Evolutionary conservation across 2,329 filamentous ascomycete genomes (phyloP).

Genomic region (Thielaviopsis punctulata): DNA sequence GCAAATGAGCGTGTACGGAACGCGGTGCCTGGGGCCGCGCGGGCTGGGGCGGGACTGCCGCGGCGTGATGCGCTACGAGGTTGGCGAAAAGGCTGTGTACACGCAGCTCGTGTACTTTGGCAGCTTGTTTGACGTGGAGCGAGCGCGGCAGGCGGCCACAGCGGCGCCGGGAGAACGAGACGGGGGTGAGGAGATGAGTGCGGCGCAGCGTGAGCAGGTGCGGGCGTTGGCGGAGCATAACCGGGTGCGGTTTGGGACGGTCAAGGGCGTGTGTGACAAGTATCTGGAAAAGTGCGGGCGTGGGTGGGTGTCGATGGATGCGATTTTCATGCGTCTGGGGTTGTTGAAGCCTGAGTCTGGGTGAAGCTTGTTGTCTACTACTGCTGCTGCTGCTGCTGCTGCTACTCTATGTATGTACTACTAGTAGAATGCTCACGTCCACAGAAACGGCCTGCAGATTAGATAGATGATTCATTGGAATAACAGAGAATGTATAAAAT

Average conservation of each 20-base stretch:
- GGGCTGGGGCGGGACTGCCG: slow-evolving; percentile 71
- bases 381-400: neutral
- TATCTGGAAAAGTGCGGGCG: slow-evolving; percentile 81
- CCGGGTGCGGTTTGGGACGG: slow-evolving; percentile 55
- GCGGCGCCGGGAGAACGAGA: slow-evolving; percentile 14
- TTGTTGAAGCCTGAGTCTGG: slow-evolving; percentile 20
- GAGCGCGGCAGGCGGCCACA: slow-evolving; percentile 40
- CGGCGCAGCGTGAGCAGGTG: slow-evolving; percentile 46
- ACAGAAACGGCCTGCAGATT: too few relatives aligned
- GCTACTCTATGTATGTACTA: neutral
- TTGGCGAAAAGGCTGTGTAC: slow-evolving; percentile 76
- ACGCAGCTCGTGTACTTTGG: slow-evolving; percentile 87
- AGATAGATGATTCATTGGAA: neutral
- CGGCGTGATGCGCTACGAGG: slow-evolving; percentile 78
- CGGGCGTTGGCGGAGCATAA: slow-evolving; percentile 67
- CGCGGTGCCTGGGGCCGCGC: slow-evolving; percentile 72
- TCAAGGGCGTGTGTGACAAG: slow-evolving; percentile 60
- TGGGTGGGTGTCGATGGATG: slow-evolving; percentile 90
- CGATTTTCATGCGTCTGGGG: slow-evolving; percentile 55
- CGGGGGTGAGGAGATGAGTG: slow-evolving; percentile 21
- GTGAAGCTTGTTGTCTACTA: neutral
- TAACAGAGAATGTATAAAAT: neutral
- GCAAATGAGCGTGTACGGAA: slow-evolving; percentile 85
- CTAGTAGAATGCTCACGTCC: slow-evolving; percentile 1
- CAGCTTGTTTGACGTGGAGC: slow-evolving; percentile 76